These are phyloP conservation scores for Phytophthora cryptogea DNA, from an alignment of 352 stramenopile species.

Conservation along the genomic window DNA sequence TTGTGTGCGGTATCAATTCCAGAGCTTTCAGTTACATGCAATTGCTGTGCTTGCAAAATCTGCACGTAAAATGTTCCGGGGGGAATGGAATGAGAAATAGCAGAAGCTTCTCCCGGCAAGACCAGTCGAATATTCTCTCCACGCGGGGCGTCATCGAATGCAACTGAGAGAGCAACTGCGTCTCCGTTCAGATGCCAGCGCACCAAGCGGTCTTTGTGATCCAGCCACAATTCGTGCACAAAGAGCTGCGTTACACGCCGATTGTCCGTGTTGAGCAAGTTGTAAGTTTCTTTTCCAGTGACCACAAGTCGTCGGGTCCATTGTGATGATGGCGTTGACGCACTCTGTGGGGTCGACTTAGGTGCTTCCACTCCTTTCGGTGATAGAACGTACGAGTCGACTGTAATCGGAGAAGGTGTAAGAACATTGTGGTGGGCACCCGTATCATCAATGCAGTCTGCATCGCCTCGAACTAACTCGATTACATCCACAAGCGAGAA, in stretches of 20 bases:
- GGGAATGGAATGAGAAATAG: conserved; percentile 76
- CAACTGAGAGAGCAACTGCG: conserved; percentile 76
- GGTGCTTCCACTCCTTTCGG: conserved; percentile 25
- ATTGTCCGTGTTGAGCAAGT: conserved; percentile 58
- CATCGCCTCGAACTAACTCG: conserved; percentile 69
- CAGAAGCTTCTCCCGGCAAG: conserved; percentile 70
- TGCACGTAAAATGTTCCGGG: conserved; percentile 84
- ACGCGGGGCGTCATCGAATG: conserved; percentile 67
- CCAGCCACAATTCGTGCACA: conserved; percentile 84
- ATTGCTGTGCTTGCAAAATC: conserved; percentile 71
- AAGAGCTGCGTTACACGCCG: conserved; percentile 82
- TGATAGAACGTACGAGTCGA: conserved; percentile 41
- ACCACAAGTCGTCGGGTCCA: conserved; percentile 81
- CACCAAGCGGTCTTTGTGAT: conserved; percentile 83
- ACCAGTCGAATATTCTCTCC: conserved; percentile 83
- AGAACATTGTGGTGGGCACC: conserved; percentile 30
- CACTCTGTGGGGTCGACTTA: conserved; percentile 32
- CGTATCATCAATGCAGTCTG: conserved; percentile 66
- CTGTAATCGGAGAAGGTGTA: conserved; percentile 30
- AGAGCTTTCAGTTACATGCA: conserved; percentile 47
- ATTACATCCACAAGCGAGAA: conserved; percentile 79
- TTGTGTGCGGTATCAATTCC: conserved; percentile 20
- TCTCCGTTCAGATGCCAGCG: conserved; percentile 87
- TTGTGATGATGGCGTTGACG: conserved; percentile 54
- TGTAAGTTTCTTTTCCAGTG: conserved; percentile 85